Percentiles rank a stretch among this genome's conserved stretches.
Conservation (phyloP, 2,329 filamentous ascomycete species). For the Eutypa lata region DNA sequence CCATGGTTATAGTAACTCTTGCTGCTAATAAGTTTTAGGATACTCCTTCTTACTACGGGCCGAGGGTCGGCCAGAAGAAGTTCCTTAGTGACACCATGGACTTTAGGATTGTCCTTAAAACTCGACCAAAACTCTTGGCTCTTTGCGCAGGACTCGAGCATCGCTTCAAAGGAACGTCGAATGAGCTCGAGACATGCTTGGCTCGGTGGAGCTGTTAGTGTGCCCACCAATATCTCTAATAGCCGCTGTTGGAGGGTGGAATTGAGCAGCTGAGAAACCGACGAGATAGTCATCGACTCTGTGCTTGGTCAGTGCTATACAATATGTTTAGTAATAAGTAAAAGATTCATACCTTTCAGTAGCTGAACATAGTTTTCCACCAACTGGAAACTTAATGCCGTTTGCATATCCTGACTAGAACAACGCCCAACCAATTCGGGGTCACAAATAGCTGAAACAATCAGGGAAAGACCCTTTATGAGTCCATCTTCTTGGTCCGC, state of each 20-base stretch:
- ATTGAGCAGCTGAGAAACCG: constrained; percentile 19
- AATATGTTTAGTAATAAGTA: neutral
- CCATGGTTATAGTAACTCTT: constrained; percentile 17
- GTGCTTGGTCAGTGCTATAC: constrained; percentile 13
- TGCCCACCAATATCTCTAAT: constrained; percentile 16
- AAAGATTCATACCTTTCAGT: constrained; percentile 44
- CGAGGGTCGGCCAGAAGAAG: constrained; percentile 37
- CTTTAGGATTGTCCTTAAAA: constrained; percentile 27
- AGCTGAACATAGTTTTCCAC: constrained; percentile 55
- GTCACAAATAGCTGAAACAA: constrained; percentile 60
- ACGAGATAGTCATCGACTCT: constrained; percentile 21
- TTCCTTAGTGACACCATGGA: constrained; percentile 27
- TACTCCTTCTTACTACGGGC: constrained; percentile 32
- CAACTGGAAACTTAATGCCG: constrained; percentile 50
- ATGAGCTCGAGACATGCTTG: constrained; percentile 29
- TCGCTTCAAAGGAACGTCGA: constrained; percentile 33
- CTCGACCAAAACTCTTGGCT: constrained; percentile 37
- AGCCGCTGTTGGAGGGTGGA: constrained; percentile 20
- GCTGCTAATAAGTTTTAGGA: constrained; percentile 29
- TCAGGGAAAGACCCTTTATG: constrained; percentile 47
- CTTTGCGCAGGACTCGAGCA: constrained; percentile 38
- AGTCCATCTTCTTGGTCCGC: constrained; percentile 32
- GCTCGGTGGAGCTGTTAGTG: constrained; percentile 17
- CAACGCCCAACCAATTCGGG: constrained; percentile 47
- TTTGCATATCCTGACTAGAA: constrained; percentile 40